Base-by-base conservation (phyloP, 2,329 filamentous ascomycete genomes). In the Stemphylium lycopersici region DNA sequence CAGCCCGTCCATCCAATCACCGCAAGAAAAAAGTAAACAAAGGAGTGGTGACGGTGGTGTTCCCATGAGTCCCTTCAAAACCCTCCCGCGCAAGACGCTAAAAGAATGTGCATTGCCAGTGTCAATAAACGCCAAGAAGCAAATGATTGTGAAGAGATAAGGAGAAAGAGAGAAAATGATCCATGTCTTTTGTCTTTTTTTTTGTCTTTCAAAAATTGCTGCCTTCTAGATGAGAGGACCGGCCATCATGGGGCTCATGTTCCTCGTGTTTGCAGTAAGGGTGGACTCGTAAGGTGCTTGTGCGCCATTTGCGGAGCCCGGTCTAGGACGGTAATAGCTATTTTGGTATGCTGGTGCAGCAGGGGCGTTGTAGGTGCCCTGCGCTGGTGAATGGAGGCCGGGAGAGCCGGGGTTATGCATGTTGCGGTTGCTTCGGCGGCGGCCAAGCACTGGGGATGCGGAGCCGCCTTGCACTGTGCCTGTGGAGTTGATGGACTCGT, bases 371-470 rank as follows among this genome's bases (percentile, higher is more conserved):
- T 67, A 73, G 7, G 56, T 44, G n/a, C 56, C 58, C 36, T 72
- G 68, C 16, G 63, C 39, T 3, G 63, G 59, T n/a, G 67, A 56
- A 11, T 68, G 39, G 18, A 59, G 62, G 1, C 68, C 62, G 1
- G 70, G 58, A 22, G 67, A 61, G 29, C 66, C 57, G 10, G 60
- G 61, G 18, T 58, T 65, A 11, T 64, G 63, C 38, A 73, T 70
- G 46, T 68, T 73, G 36, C 73, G 73, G 44, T 65, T 74, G 62
- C 73, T 76, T 48, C 70, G 68, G 38, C 73, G 65, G 16, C 73
- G 66, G 29, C 58, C 59, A 10, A 76, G 64, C 15, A 58, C 63
- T 32, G 73, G 69, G 12, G 70, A 70, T 20, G 69, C 48, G 13
- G 68, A 61, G 29, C 56, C 58, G 37, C 55, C 60, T 37, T 66